phyloP scores from a whole-genome alignment of 306 rosid genomes.

The Aeschynomene evenia region DNA sequence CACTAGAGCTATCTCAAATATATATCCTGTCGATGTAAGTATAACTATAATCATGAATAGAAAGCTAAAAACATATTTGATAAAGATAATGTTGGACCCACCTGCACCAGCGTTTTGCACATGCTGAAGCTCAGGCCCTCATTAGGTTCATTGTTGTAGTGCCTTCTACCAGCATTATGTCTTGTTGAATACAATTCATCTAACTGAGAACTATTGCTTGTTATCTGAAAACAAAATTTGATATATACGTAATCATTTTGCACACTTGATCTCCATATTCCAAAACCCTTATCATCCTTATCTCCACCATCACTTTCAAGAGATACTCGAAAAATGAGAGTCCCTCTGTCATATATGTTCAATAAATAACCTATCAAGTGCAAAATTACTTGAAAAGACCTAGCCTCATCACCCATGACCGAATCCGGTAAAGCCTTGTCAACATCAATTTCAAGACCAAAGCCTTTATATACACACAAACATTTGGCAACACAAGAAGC shows the following conservation, averaged over 20 bases:
- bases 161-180: constrained; percentile 39
- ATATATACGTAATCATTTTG: constrained; percentile 44
- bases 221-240: constrained; percentile 59
- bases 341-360: constrained; percentile 41
- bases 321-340: constrained; percentile 47
- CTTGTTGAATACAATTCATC: constrained; percentile 42
- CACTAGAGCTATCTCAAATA: not conserved
- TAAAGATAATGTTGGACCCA: constrained; percentile 24
- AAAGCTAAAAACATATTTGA: not conserved
- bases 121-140: constrained; percentile 67
- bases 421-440: constrained; percentile 60
- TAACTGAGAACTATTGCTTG: constrained; percentile 30
- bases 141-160: constrained; percentile 43
- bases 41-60: not conserved
- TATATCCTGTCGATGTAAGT: not conserved
- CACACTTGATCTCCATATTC: constrained; percentile 50
- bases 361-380: constrained; percentile 69
- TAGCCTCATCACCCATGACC: constrained; percentile 68
- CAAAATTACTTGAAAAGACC: constrained; percentile 77
- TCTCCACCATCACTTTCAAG: constrained; percentile 36
- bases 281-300: constrained; percentile 44
- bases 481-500: constrained; percentile 72
- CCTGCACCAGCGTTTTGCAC: constrained; percentile 73
- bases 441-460: constrained; percentile 56
- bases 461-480: constrained; percentile 61